phyloP scores from a whole-genome alignment of 768 basidiomycete genomes.

The Mycena metata region DNA sequence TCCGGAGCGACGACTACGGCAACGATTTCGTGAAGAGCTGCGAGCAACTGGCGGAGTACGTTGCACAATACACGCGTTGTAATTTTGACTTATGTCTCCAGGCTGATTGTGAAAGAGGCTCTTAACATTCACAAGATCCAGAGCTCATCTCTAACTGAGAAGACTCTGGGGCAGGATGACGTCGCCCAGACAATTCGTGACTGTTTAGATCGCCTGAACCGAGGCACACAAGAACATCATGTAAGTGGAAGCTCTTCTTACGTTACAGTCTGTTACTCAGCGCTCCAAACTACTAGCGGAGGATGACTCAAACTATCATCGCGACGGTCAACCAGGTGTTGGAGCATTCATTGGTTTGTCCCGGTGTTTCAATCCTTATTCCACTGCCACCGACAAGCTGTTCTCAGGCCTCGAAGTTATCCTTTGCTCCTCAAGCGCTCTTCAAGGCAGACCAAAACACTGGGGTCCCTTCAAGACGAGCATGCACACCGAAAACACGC shows the following conservation, averaged over 20 bases:
- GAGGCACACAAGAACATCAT: conserved; percentile 12
- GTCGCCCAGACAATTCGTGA: not conserved
- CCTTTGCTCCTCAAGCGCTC: too few species aligned
- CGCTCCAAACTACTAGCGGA: too few species aligned
- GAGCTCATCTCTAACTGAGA: not conserved
- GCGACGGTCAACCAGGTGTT: too few species aligned
- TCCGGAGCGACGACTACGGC: conserved; percentile 4
- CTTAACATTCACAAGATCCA: conserved; percentile 12
- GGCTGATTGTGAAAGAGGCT: conserved; percentile 12
- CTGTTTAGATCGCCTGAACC: conserved; percentile 5
- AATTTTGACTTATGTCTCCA: conserved; percentile 1
- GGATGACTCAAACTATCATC: too few species aligned
- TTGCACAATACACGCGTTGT: not conserved
- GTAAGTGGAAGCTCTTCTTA: conserved; percentile 6
- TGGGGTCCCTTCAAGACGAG: too few species aligned
- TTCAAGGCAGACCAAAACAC: too few species aligned
- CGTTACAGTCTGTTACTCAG: conserved; percentile 7
- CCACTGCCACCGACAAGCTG: too few species aligned
- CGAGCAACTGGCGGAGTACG: not conserved
- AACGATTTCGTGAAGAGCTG: conserved; percentile 1
- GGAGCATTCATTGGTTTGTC: too few species aligned
- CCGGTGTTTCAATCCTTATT: too few species aligned
- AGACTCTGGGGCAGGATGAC: not conserved
- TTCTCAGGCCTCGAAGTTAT: too few species aligned
- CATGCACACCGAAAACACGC: not conserved